phyloP scores from a whole-genome alignment of 2,329 filamentous ascomycete species.

The Aspergillus fructus region DNA sequence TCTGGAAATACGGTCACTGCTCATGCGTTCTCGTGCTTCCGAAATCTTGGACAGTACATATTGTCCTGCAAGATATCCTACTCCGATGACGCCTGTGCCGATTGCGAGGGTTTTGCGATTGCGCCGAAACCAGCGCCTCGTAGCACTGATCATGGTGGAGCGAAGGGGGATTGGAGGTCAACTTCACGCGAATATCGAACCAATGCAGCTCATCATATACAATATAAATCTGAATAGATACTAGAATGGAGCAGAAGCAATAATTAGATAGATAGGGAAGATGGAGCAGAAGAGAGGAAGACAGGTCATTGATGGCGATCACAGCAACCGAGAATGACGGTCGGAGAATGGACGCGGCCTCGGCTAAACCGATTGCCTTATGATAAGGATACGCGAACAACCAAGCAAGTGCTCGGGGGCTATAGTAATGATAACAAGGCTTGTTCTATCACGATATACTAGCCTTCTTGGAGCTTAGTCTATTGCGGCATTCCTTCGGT shows the following conservation, averaged over 20 bases:
- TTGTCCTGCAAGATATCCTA: constrained; percentile 86
- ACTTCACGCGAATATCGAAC: neutral
- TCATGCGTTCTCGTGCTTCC: constrained; percentile 94
- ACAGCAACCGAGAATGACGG: constrained; percentile 14
- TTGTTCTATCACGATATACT: neutral
- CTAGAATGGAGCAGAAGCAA: neutral
- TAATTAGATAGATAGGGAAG: neutral
- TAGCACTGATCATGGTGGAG: constrained; percentile 63
- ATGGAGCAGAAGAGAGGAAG: constrained; percentile 6
- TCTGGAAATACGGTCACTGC: constrained; percentile 89
- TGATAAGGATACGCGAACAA: constrained; percentile 9
- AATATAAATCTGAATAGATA: neutral
- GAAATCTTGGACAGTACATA: constrained; percentile 90
- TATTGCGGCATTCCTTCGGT: too few species aligned
- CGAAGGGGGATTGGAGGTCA: constrained; percentile 3
- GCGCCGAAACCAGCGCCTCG: constrained; percentile 86
- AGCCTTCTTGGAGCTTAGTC: neutral
- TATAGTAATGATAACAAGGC: neutral
- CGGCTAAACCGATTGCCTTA: constrained; percentile 27
- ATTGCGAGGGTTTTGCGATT: constrained; percentile 89
- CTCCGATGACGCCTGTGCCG: constrained; percentile 81
- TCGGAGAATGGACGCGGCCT: constrained; percentile 24
- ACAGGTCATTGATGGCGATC: constrained; percentile 9
- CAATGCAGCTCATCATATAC: constrained; percentile 18
- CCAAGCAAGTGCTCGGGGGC: neutral